These are phyloP conservation scores for Stramenopiles sp. DNA, from an alignment of 352 stramenopile species.

Conservation along the genomic window DNA sequence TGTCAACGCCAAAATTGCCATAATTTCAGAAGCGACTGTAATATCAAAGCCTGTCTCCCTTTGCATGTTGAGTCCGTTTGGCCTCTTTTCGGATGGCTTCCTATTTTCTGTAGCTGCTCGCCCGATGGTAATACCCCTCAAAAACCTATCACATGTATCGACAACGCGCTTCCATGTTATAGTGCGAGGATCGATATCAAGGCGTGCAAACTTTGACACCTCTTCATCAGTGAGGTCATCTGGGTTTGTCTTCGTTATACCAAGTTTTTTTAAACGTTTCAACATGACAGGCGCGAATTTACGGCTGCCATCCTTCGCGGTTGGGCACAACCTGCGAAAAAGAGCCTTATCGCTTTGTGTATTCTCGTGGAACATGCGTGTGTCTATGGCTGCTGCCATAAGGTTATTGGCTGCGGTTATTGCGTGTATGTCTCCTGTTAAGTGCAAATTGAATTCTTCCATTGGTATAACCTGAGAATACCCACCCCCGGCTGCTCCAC, in stretches of 20 bases:
- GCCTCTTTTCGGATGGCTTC: constrained; percentile 41
- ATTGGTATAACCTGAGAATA: constrained; percentile 78
- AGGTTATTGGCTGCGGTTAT: constrained; percentile 95
- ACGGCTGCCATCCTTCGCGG: constrained; percentile 46
- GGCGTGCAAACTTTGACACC: constrained; percentile 81
- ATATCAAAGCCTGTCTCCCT: constrained; percentile 65
- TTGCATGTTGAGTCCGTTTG: constrained; percentile 36
- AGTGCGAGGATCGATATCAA: constrained; percentile 82
- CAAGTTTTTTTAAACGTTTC: constrained; percentile 75
- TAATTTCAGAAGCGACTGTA: constrained; percentile 90
- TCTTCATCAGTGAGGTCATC: constrained; percentile 78
- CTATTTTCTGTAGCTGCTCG: constrained; percentile 67
- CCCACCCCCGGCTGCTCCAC: constrained; percentile 53
- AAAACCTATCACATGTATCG: constrained; percentile 87
- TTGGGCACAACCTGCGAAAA: constrained; percentile 54
- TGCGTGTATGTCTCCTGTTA: constrained; percentile 95
- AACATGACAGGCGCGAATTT: constrained; percentile 71
- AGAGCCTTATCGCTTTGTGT: constrained; percentile 44
- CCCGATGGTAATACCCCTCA: constrained; percentile 70
- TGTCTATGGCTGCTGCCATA: constrained; percentile 88
- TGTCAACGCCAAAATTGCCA: constrained; percentile 88
- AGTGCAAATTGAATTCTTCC: constrained; percentile 98
- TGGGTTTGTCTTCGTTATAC: constrained; percentile 69
- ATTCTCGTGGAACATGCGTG: constrained; percentile 89
- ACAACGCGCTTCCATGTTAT: constrained; percentile 85